Evolutionary conservation across 805 yeast species (phyloP), one percentile per base, ranked within the genome.

Genomic region (Lachancea lanzarotensis): DNA sequence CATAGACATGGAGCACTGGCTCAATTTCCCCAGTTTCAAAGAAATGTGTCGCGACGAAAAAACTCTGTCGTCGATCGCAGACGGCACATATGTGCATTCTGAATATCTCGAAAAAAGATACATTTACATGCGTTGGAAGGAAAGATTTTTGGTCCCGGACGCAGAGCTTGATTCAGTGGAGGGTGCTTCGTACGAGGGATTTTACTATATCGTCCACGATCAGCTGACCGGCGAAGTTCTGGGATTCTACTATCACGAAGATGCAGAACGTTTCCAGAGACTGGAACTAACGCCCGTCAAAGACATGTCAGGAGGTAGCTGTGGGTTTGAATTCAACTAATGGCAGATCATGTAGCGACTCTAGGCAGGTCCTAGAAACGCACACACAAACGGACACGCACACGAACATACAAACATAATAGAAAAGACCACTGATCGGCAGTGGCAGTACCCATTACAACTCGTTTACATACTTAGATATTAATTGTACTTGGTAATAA

Each of bases 91-190:
- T 59, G 56, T 46, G 32, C 55, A 13, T 59, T 59, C 48, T 31
- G 56, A 69, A 47, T 66, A 57, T 41, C 41, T 65, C 35, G 53
- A 68, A 39, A 66, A 72, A 49, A 73, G 79, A 46, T 74, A 68
- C 55, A 65, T 90, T 5, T 90, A 80, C 60, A 90, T 90, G 96
- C 74, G 96, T 53, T 90, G 98, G 98, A 90, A 90, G 66, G 98
- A 90, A 63, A 78, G 81, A 56, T 88, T 88, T 57, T 66, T 90
- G 48, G 81, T 85, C 8, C 95, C 95, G 0, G 95, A 88, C 65
- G 80, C 88, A 68, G 45, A 76, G 29, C 34, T 57, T 11, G 62
- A 55, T 76, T 46, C 70, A 68, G 51, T 91, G 76, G 68, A 66
- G 39, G 74, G 74, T 13, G 96, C 96, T 0, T 84, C 95, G 2